Conservation (phyloP, 805 yeast genomes). For the Ogataea siamensis region DNA sequence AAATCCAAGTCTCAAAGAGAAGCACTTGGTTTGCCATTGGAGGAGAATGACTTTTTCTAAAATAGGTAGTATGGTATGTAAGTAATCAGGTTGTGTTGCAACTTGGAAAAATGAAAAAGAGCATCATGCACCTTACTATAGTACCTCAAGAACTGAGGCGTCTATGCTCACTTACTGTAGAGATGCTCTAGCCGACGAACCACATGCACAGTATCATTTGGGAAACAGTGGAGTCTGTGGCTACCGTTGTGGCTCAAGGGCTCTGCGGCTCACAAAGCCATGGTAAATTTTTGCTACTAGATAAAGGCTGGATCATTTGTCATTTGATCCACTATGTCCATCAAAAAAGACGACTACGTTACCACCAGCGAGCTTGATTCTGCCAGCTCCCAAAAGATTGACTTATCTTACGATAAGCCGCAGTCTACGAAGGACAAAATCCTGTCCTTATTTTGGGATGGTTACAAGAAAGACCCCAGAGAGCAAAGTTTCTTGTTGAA, state of each 20-base stretch:
- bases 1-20: slow-evolving; percentile 52
- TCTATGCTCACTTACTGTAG: neutral
- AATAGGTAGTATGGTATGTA: neutral
- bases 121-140: no score
- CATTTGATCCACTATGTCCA: slow-evolving; percentile 1
- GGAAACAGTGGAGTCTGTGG: slow-evolving; percentile 1
- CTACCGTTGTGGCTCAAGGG: slow-evolving; percentile 1
- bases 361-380: neutral
- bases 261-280: slow-evolving; percentile 2
- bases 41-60: slow-evolving; percentile 8
- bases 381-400: slow-evolving; percentile 2
- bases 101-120: neutral
- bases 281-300: neutral
- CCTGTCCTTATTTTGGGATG: slow-evolving; percentile 28
- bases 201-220: no score
- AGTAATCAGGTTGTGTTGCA: no score
- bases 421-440: neutral
- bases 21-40: slow-evolving; percentile 39
- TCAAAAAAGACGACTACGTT: neutral
- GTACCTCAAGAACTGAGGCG: neutral
- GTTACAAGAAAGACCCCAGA: slow-evolving; percentile 35
- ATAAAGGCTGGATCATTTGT: neutral
- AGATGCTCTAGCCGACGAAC: no score
- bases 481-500: slow-evolving; percentile 43
- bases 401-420: neutral